Base-by-base conservation (phyloP, 805 yeast genomes). In the Clavispora phyllophila region DNA sequence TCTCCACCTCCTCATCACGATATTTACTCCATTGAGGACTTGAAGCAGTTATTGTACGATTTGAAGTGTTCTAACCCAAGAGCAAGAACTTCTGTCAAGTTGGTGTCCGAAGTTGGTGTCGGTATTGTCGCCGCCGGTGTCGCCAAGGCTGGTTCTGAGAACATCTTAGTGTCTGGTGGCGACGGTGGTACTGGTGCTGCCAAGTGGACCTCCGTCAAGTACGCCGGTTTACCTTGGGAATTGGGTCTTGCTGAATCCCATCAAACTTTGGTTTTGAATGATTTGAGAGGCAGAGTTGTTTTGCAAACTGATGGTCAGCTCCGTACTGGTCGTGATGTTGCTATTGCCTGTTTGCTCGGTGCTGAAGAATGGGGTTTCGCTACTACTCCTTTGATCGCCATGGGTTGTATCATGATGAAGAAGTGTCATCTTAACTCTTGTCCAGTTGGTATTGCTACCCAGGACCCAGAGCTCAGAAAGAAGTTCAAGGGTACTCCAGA, bases 121-220 rank as follows among this genome's bases (percentile, higher is more conserved):
- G 99, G 99, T 73, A 89, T 93, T 60, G 91, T 93, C 62, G 98
- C 98, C 22, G 88, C 97, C 35, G 99, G 99, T 78, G 99, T 91
- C 23, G 98, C 98, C 47, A 91, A 91, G 71, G 99, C 99, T 15
- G 95, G 93, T 62, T 96, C 98, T 12, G 98, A 93, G 62, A 96
- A 91, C 62, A 85, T 91, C 58, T 76, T 91, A 61, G 87, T 91
- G 51, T 87, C 96, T 47, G 98, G 98, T 58, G 97, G 95, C 61
- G 98, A 91, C 67, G 99, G 99, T 79, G 99, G 99, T 73, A 91
- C 99, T 45, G 99, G 99, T 82, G 99, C 99, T 46, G 91, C 96
- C 46, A 81, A 95, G 65, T 87, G 95, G 88, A 90, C 97, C 17
- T 93, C 96, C 63, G 89, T 91, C 63, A 90, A 90, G 65, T 83